Evolutionary conservation across 176 grass and related monocot genomes (phyloP), one percentile per base, ranked within the genome.

Genomic region (Leersia perrieri): DNA sequence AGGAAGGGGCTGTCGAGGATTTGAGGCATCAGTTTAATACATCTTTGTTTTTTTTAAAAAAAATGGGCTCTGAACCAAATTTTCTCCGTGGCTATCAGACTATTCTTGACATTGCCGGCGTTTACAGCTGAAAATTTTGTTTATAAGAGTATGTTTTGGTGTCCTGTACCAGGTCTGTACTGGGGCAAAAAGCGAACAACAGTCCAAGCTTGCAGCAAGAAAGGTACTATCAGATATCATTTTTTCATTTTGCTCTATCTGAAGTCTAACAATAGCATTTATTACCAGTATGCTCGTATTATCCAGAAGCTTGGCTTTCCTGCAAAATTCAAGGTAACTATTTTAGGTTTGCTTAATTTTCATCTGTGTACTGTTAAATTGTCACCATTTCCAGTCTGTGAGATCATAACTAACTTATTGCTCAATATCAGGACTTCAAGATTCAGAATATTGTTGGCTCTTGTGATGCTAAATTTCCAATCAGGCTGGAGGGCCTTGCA

Each of bases 261-360:
- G 32, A 68, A 79, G 42, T 68, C 63, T 91, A 80, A 85, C 66
- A 49, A 1, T 5, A 62, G 25, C 83, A 20, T 79, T 61, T 73
- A 33, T 78, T 89, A 88, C 29, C 84, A 98, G 95, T 98, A 93
- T 93, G 95, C 95, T 64, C 95, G 90, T 41, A 98, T 98, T 85
- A 98, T 98, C 71, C 95, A 98, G 74, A 98, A 98, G 62, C 95
- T 98, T 73, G 95, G 95, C 12, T 98, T 98, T 89, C 92, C 92
- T 9, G 92, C 95, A 74, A 98, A 95, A 68, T 98, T 98, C 60
- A 98, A 98, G 95, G 95, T 98, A 89, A 58, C 14, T 75, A 55
- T 31, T 55, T 86, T 1, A 82, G 66, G 45, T 39, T 61, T 69
- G 5, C 67, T 18, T 13, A 65, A n/a, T 78, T 73, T 55, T 32